Evolutionary conservation across 768 basidiomycete genomes (phyloP).

Genomic region (Macrolepiota dolichaula): DNA sequence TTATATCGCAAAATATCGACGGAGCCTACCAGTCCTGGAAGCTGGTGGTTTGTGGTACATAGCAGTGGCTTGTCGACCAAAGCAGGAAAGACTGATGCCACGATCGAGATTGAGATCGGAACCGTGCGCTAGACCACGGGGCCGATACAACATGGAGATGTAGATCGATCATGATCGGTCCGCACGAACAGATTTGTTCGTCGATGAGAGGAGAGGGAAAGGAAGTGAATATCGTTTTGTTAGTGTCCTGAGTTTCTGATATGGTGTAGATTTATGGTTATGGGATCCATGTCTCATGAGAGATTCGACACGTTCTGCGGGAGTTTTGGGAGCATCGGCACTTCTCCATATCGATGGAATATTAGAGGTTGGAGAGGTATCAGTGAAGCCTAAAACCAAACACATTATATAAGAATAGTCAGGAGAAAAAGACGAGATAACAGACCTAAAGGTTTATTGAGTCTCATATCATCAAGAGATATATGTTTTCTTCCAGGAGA

Average conservation of each 20-base stretch:
- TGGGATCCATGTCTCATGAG: constrained; percentile 19
- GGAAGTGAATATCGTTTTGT: constrained; percentile 50
- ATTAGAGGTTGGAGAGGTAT: constrained; percentile 3
- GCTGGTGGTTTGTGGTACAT: not conserved
- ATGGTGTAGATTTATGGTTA: constrained; percentile 27
- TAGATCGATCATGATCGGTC: constrained; percentile 7
- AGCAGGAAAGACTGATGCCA: not conserved
- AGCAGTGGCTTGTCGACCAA: not conserved
- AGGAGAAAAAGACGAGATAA: not conserved
- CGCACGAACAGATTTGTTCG: constrained; percentile 11
- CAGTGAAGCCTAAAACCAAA: not conserved
- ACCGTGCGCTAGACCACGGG: not conserved
- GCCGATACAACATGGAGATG: not conserved
- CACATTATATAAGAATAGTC: not conserved
- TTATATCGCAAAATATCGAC: not conserved
- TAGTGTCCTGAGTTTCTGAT: constrained; percentile 37
- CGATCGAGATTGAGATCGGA: not conserved
- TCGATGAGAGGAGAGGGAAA: constrained; percentile 34
- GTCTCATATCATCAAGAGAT: constrained; percentile 10
- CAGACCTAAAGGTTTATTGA: not conserved
- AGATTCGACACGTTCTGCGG: constrained; percentile 29
- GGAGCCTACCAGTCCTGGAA: not conserved
- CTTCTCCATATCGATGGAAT: constrained; percentile 53
- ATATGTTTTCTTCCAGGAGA: constrained; percentile 4
- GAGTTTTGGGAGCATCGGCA: constrained; percentile 34